These are phyloP conservation scores for Orobanche coerulescens DNA, from an alignment of 257 asterid genomes.

Conservation along the genomic window DNA sequence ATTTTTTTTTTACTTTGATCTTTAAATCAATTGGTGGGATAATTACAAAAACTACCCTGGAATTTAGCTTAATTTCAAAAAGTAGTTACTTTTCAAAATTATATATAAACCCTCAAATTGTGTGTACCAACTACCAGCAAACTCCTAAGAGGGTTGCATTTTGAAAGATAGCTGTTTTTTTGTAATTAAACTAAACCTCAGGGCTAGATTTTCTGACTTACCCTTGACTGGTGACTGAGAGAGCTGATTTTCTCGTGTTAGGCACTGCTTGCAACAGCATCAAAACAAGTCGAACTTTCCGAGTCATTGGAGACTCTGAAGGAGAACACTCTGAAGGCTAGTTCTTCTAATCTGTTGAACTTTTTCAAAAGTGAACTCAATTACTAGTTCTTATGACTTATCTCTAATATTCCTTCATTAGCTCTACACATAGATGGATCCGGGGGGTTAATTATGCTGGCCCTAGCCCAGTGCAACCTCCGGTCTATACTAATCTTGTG, in stretches of 20 bases:
- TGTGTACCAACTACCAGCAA: not conserved
- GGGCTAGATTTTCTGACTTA: not conserved
- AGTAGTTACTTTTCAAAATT: not conserved
- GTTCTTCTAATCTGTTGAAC: conserved; percentile 9
- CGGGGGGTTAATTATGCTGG: too few relatives aligned
- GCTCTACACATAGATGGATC: too few relatives aligned
- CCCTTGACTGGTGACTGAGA: conserved; percentile 7
- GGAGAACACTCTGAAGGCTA: conserved; percentile 47
- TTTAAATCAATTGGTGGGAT: not conserved
- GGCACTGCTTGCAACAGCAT: conserved; percentile 82
- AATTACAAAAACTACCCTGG: not conserved
- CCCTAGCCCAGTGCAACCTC: too few relatives aligned
- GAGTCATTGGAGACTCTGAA: conserved; percentile 71
- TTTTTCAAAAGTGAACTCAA: not conserved
- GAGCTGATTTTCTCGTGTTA: conserved; percentile 20
- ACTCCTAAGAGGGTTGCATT: too few relatives aligned
- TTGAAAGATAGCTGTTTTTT: too few relatives aligned
- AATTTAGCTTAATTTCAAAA: too few relatives aligned
- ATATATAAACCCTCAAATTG: not conserved
- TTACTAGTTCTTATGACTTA: not conserved
- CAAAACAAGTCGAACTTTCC: conserved; percentile 83
- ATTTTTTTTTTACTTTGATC: not conserved
- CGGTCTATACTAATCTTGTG: too few relatives aligned
- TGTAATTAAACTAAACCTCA: not conserved
- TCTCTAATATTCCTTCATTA: not conserved